Evolutionary conservation across 2,329 filamentous ascomycete genomes (phyloP).

Genomic region (Fusarium kyushuense): DNA sequence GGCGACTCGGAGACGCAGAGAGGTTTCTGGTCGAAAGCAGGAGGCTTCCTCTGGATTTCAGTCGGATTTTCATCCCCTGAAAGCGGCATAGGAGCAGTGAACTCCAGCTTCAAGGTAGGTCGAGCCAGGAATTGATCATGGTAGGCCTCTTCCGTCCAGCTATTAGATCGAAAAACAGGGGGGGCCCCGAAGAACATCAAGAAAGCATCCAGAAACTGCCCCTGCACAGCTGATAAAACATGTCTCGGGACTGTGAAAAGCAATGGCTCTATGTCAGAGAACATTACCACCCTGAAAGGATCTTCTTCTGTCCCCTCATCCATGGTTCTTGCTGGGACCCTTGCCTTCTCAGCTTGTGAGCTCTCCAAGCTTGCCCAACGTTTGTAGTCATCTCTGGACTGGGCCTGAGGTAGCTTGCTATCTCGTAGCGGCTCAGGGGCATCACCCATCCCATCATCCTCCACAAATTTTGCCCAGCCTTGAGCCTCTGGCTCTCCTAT

Average conservation of each 20-base stretch:
- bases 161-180: constrained; percentile 52
- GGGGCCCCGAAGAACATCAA: constrained; percentile 76
- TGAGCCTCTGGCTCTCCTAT: constrained; percentile 79
- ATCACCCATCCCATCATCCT: constrained; percentile 53
- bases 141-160: constrained; percentile 49
- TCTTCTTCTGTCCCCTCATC: constrained; percentile 84
- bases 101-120: constrained; percentile 1
- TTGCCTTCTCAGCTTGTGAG: constrained; percentile 60
- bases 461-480: constrained; percentile 74
- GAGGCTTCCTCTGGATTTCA: constrained; percentile 42
- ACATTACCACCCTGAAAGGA: constrained; percentile 84
- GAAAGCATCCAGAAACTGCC: constrained; percentile 75
- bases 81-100: neutral
- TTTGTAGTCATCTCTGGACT: constrained; percentile 61
- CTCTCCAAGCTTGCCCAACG: constrained; percentile 68
- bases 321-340: constrained; percentile 76
- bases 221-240: constrained; percentile 52
- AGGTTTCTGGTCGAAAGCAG: constrained; percentile 50
- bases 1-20: constrained; percentile 53
- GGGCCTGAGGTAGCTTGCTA: neutral
- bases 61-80: constrained; percentile 31
- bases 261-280: constrained; percentile 76
- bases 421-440: constrained; percentile 54
- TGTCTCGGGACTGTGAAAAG: constrained; percentile 64
- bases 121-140: constrained; percentile 50